Base-by-base conservation (phyloP, 1,139 yeast genomes). In the Kodamaea derodonti region DNA sequence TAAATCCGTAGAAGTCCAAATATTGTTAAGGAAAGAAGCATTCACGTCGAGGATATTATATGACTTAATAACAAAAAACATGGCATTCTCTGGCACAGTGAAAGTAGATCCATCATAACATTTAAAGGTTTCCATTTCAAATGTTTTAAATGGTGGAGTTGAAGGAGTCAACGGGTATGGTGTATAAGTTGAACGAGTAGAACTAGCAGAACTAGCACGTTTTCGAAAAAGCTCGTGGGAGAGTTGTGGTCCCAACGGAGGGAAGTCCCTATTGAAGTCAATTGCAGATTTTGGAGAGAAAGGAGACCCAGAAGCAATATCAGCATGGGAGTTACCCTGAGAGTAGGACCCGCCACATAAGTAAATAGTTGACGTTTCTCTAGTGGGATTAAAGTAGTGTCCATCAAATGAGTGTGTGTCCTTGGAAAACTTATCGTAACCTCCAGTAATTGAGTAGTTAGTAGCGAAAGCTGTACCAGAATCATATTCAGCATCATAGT, bases 1-100 rank as follows among this genome's bases (percentile, higher is more conserved):
- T 36, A 70, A 56, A 24, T 65, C 75, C 0, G 84, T 78, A 0
- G 83, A 76, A 0, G 81, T 65, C 84, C 84, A 78, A 23, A 77
- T 64, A 5, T 65, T 64, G 41, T 76, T 64, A 32, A 56, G 47
- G 41, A 69, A 69, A 0, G 82, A 73, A 3, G 77, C 65, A 37
- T 60, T 61, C 11, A 78, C 71, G 43, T 78, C 80, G 13, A 59
- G 55, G 13, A 68, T 57, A 33, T 61, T 70, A 47, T 62, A 69
- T 0, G 83, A 76, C 46, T 78, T 78, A 39, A 78, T 77, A 11
- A 78, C 76, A 44, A 76, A 78, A 47, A 75, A 77, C 30, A 59
- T 58, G 0, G 80, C 57, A 6, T 40, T 38, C 2, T 33, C 31
- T 3, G 53, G 49, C 10, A 43, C 45, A 2, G 37, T 33, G 33